phyloP scores from a whole-genome alignment of 768 basidiomycete genomes.

The Leccinum sublutescens region DNA sequence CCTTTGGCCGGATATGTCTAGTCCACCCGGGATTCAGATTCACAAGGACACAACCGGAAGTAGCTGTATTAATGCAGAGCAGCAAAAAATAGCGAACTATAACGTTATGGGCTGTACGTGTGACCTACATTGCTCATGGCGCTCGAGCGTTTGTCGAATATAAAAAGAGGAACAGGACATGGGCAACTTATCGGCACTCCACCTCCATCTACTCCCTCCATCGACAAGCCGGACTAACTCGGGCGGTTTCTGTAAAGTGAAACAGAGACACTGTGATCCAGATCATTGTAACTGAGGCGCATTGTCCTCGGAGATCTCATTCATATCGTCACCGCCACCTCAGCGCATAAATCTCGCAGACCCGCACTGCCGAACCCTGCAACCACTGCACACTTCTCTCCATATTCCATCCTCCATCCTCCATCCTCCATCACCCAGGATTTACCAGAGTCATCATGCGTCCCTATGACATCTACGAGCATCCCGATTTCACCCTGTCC shows the following conservation, averaged over 20 bases:
- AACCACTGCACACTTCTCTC: neutral
- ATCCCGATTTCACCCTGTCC: conserved; percentile 33
- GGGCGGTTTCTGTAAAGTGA: neutral
- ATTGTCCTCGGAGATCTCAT: conserved; percentile 9
- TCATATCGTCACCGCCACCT: neutral
- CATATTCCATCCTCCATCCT: neutral
- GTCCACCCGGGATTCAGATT: neutral
- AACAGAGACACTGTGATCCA: conserved; percentile 10
- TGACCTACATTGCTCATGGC: too few species aligned
- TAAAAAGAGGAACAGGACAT: neutral
- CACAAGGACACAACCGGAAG: neutral
- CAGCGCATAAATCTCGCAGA: conserved; percentile 7
- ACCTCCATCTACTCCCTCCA: neutral
- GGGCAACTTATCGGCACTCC: neutral
- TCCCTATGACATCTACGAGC: conserved; percentile 34
- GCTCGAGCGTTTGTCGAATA: neutral
- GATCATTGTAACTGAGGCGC: conserved; percentile 1
- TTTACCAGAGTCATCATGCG: conserved; percentile 22
- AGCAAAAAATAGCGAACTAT: neutral
- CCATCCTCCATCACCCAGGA: neutral
- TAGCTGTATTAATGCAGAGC: neutral
- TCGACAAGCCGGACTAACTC: neutral
- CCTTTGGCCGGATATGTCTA: neutral
- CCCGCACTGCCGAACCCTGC: neutral
- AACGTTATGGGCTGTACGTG: neutral